Percentiles rank a stretch among this genome's conserved stretches.
phyloP scores from a whole-genome alignment of 352 stramenopile genomes.

The Albugo candida region DNA sequence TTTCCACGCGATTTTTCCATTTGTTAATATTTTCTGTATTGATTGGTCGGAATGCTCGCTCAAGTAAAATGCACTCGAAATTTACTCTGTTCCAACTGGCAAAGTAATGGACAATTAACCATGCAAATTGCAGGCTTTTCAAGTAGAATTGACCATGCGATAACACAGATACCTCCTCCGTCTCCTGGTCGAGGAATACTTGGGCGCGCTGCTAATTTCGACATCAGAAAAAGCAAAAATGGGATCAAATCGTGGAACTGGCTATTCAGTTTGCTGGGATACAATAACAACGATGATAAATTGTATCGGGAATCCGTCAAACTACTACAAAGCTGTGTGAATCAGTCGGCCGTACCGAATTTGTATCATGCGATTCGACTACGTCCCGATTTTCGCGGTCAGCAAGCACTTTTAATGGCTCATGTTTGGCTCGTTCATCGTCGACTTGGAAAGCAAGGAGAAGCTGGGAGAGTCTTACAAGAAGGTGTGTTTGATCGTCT shows the following conservation, averaged over 20 bases:
- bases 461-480: slow-evolving; percentile 71
- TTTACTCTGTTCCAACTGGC: too few species aligned
- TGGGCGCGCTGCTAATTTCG: slow-evolving; percentile 57
- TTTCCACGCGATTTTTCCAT: too few species aligned
- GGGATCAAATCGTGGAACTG: slow-evolving; percentile 56
- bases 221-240: slow-evolving; percentile 43
- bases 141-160: too few species aligned
- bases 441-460: slow-evolving; percentile 60
- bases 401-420: slow-evolving; percentile 85
- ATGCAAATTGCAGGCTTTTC: too few species aligned
- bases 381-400: slow-evolving; percentile 73
- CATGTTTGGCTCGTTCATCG: slow-evolving; percentile 95
- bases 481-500: slow-evolving; percentile 93
- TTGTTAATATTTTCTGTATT: too few species aligned
- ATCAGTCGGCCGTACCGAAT: slow-evolving; percentile 46
- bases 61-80: too few species aligned
- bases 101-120: too few species aligned
- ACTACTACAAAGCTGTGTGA: slow-evolving; percentile 72
- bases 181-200: slow-evolving; percentile 50
- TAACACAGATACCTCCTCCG: slow-evolving; percentile 56
- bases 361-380: slow-evolving; percentile 53
- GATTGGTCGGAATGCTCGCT: too few species aligned
- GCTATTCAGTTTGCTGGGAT: slow-evolving; percentile 67
- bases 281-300: slow-evolving; percentile 72
- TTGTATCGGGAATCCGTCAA: slow-evolving; percentile 50